phyloP scores from a whole-genome alignment of 345 rosid genomes.

The Populus deltoides region DNA sequence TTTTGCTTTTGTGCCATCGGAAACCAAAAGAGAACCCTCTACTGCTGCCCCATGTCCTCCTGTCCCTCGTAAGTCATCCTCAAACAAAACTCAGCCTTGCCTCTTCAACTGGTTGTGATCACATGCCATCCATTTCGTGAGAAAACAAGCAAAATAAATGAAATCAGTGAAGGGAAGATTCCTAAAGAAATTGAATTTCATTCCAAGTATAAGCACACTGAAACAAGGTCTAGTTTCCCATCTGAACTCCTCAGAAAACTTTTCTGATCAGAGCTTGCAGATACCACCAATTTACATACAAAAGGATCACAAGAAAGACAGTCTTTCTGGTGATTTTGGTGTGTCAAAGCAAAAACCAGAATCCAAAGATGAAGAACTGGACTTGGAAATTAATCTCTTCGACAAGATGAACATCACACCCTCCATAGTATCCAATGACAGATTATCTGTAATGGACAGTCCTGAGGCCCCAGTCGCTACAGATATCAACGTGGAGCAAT shows the following conservation, averaged over 20 bases:
- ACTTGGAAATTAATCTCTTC: slow-evolving; percentile 7
- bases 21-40: slow-evolving; percentile 26
- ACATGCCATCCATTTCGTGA: slow-evolving; percentile 1
- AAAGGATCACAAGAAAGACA: slow-evolving; percentile 20
- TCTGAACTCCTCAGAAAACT: slow-evolving; percentile 24
- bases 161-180: slow-evolving; percentile 65
- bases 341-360: slow-evolving; percentile 12
- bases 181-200: slow-evolving; percentile 53
- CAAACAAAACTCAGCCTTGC: background rate
- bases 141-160: slow-evolving; percentile 32
- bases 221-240: slow-evolving; percentile 49
- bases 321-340: background rate
- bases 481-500: slow-evolving; percentile 4
- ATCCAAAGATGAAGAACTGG: slow-evolving; percentile 28
- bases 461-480: slow-evolving; percentile 15
- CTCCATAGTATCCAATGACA: slow-evolving; percentile 7
- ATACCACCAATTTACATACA: slow-evolving; percentile 22
- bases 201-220: slow-evolving; percentile 39
- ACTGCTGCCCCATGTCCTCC: slow-evolving; percentile 3
- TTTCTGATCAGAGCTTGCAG: slow-evolving; percentile 20
- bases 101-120: background rate
- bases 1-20: slow-evolving; percentile 24
- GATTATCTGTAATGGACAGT: background rate
- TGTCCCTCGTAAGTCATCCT: slow-evolving; percentile 15
- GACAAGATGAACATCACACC: slow-evolving; percentile 15